Conservation (phyloP, 75 land plant species). For the Sequoia sempervirens region DNA sequence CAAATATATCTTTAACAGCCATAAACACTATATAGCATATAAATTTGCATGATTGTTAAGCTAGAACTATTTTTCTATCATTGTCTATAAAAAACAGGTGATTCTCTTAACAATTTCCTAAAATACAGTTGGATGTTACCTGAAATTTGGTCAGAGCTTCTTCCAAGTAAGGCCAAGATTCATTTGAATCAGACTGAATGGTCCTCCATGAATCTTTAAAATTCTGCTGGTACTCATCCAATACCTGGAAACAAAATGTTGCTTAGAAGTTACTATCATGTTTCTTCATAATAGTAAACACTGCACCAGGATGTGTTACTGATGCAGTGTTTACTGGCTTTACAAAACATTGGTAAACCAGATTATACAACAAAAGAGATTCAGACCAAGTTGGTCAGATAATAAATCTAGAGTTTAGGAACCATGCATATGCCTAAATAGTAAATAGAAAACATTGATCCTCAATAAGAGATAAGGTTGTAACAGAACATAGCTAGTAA, state of each 20-base stretch:
- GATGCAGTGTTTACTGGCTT: no score
- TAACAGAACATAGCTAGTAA: neutral
- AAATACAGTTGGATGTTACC: constrained; percentile 28
- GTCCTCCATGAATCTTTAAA: constrained; percentile 89
- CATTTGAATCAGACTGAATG: constrained; percentile 49
- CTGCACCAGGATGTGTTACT: neutral
- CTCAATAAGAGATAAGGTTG: neutral
- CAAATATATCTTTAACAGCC: neutral
- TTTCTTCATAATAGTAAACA: neutral
- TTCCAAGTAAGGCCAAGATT: constrained; percentile 81
- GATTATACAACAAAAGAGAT: neutral
- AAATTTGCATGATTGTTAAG: neutral
- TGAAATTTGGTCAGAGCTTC: constrained; percentile 77
- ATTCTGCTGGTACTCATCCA: constrained; percentile 81
- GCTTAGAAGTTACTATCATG: neutral
- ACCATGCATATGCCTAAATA: neutral
- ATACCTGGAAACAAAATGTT: constrained; percentile 38
- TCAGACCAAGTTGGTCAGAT: no score
- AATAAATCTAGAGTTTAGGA: neutral
- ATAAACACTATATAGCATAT: neutral
- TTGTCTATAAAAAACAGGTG: neutral
- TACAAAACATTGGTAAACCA: neutral
- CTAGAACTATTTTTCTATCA: neutral
- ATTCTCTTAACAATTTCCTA: neutral
- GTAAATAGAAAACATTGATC: neutral